These are phyloP conservation scores for Dalechampia spathulata DNA, from an alignment of 441 rosid species.

Conservation along the genomic window DNA sequence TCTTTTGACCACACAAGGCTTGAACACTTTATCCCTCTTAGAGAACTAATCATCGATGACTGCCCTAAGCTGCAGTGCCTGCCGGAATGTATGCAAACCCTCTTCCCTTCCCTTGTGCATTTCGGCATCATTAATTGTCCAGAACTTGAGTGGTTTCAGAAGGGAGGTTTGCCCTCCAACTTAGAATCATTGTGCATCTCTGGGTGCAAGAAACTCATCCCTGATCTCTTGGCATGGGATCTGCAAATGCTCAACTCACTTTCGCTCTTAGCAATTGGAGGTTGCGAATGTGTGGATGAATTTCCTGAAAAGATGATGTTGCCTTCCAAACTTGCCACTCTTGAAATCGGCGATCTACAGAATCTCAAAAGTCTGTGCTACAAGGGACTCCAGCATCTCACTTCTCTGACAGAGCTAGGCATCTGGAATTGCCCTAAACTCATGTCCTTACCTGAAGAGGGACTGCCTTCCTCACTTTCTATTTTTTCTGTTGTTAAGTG, in stretches of 20 bases:
- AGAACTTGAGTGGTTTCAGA: not conserved
- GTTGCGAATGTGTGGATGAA: conserved; percentile 15
- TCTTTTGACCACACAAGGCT: no score
- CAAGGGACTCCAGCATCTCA: conserved; percentile 27
- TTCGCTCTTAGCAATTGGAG: conserved; percentile 13
- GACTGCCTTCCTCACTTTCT: conserved; percentile 7
- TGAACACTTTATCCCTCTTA: no score
- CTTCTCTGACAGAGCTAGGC: not conserved
- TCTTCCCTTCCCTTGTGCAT: no score
- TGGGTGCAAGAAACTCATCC: not conserved
- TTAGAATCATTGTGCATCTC: conserved; percentile 6
- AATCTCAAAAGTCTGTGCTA: conserved; percentile 21
- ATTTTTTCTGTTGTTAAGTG: not conserved
- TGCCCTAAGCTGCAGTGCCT: no score
- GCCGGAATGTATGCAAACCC: no score
- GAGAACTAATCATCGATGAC: no score
- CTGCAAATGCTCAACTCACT: conserved; percentile 19
- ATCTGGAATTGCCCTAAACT: conserved; percentile 12
- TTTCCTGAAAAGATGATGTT: conserved; percentile 14
- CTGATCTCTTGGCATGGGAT: conserved; percentile 5
- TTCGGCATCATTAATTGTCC: not conserved
- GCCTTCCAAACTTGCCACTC: conserved; percentile 16
- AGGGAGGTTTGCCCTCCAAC: conserved; percentile 24
- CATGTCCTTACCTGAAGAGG: not conserved
- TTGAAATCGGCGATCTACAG: conserved; percentile 16